phyloP scores from a whole-genome alignment of 345 rosid genomes.

The Ailanthus altissimus region DNA sequence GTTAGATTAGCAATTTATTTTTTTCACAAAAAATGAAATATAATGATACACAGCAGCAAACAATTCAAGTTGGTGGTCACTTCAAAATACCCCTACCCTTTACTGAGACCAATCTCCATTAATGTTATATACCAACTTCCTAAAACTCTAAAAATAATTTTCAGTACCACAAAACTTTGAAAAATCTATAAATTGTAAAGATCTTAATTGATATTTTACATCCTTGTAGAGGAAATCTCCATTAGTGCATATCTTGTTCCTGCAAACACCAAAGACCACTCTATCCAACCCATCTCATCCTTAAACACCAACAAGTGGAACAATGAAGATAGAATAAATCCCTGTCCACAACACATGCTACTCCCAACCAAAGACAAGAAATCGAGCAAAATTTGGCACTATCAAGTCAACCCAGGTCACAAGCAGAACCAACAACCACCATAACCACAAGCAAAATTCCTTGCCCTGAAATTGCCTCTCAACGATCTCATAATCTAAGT shows the following conservation, averaged over 20 bases:
- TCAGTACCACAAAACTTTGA: constrained; percentile 51
- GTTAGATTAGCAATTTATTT: too few species aligned
- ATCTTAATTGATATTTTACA: too few species aligned
- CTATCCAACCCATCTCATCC: constrained; percentile 72
- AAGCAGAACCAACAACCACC: constrained; percentile 67
- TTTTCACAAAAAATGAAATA: background rate
- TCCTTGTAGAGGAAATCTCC: too few species aligned
- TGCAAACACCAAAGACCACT: constrained; percentile 51
- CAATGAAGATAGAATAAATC: constrained; percentile 73
- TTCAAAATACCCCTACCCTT: too few species aligned
- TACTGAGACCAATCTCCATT: constrained; percentile 46
- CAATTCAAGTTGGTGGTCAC: too few species aligned
- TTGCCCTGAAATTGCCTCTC: constrained; percentile 71
- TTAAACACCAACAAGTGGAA: constrained; percentile 81
- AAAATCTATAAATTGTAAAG: too few species aligned
- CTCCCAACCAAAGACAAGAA: constrained; percentile 89
- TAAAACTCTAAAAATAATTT: constrained; percentile 57
- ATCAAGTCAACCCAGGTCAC: constrained; percentile 67
- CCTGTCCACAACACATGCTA: constrained; percentile 79
- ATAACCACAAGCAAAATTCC: constrained; percentile 66
- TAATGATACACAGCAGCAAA: background rate
- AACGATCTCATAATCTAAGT: constrained; percentile 80
- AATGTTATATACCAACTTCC: constrained; percentile 68
- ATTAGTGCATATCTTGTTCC: too few species aligned
- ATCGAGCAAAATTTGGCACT: constrained; percentile 85